Percentiles rank a stretch among this genome's conserved stretches.
Conservation (phyloP, 2,329 filamentous ascomycete genomes). For the Penicillium sp. region DNA sequence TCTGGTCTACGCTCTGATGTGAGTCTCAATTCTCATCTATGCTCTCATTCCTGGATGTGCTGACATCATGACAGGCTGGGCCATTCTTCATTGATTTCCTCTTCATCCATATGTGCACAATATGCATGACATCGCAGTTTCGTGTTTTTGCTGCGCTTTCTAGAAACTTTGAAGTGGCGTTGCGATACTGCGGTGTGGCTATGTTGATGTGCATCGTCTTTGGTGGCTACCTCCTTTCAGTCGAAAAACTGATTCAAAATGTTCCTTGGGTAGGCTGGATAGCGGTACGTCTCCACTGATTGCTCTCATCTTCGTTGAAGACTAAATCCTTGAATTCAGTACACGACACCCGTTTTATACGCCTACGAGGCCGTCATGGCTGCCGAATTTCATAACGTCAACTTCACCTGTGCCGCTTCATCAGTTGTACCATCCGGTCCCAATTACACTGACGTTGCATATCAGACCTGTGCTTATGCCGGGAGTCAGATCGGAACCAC, state of each 20-base stretch:
- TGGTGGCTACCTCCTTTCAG: constrained; percentile 61
- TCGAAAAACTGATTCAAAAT: constrained; percentile 53
- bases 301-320: neutral
- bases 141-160: constrained; percentile 60
- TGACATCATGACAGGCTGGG: constrained; percentile 41
- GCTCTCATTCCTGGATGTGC: neutral
- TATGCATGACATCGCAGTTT: constrained; percentile 61
- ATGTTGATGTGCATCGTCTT: constrained; percentile 60
- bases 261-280: constrained; percentile 64
- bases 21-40: constrained; percentile 6
- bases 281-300: constrained; percentile 28
- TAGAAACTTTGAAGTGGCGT: constrained; percentile 60
- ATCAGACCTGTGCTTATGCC: constrained; percentile 57
- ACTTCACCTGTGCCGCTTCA: constrained; percentile 54
- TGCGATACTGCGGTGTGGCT: constrained; percentile 58
- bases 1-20: constrained; percentile 38
- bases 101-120: constrained; percentile 57
- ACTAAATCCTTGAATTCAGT: constrained; percentile 33
- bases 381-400: constrained; percentile 58
- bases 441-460: constrained; percentile 48
- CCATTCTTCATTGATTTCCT: constrained; percentile 63
- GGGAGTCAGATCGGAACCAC: constrained; percentile 52
- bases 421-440: constrained; percentile 58
- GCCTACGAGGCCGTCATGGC: constrained; percentile 63
- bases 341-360: constrained; percentile 51